Percentiles rank a stretch among this genome's conserved stretches.
These are phyloP conservation scores for Quercus phellos DNA, from an alignment of 331 rosid genomes.

Conservation along the genomic window DNA sequence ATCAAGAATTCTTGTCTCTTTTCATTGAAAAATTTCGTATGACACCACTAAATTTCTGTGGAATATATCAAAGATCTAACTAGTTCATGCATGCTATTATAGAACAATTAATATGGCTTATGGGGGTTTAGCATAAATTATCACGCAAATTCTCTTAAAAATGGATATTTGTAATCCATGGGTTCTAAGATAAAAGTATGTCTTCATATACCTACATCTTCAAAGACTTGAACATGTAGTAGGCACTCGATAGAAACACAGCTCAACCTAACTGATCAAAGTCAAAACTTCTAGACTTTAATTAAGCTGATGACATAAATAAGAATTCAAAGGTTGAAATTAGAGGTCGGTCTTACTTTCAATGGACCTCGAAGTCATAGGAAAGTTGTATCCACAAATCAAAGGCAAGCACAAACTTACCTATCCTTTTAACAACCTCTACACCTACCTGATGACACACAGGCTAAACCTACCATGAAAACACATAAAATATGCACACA, in stretches of 20 bases:
- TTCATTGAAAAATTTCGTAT: not conserved
- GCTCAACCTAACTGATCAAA: not conserved
- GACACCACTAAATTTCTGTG: not conserved
- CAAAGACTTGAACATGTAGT: no score
- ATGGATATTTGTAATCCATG: no score
- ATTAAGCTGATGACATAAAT: not conserved
- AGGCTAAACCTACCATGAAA: not conserved
- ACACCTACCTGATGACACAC: not conserved
- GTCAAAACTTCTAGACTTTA: not conserved
- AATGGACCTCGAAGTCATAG: no score
- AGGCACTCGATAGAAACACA: no score
- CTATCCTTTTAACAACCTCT: not conserved
- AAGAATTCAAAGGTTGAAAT: not conserved
- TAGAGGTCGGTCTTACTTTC: no score
- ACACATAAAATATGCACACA: not conserved
- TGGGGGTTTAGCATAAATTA: no score
- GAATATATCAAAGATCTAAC: not conserved
- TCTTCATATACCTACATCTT: no score
- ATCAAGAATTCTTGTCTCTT: no score
- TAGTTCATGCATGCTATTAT: no score
- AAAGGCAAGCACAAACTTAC: not conserved
- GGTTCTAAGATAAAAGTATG: no score
- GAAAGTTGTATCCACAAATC: not conserved
- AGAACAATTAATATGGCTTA: no score
- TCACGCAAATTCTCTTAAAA: no score